Evolutionary conservation across 345 rosid genomes (phyloP).

Genomic region (Sisymbrium altissimum): DNA sequence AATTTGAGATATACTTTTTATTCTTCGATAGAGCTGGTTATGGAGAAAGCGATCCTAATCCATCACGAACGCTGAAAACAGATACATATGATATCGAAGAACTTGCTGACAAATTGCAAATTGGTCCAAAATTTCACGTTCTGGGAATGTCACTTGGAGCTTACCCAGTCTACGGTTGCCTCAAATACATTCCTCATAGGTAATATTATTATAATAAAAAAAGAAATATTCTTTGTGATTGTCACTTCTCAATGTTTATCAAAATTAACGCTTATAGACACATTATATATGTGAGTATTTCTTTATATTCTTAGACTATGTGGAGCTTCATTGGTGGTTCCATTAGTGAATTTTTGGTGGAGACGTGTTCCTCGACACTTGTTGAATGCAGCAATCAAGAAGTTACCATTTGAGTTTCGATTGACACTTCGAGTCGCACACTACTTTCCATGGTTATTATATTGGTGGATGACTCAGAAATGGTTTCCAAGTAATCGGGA

Average conservation of each 20-base stretch:
- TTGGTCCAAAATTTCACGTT: slow-evolving; percentile 66
- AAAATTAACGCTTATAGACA: background rate
- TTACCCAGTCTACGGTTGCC: slow-evolving; percentile 62
- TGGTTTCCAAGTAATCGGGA: slow-evolving; percentile 54
- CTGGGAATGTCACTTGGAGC: slow-evolving; percentile 83
- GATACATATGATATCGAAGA: slow-evolving; percentile 81
- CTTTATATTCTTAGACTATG: slow-evolving; percentile 36
- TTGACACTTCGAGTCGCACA: slow-evolving; percentile 60
- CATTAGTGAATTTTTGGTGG: slow-evolving; percentile 87
- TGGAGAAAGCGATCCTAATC: slow-evolving; percentile 84
- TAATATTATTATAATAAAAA: background rate
- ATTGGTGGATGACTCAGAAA: slow-evolving; percentile 94
- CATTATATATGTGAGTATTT: background rate
- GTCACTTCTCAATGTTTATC: background rate
- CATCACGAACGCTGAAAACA: slow-evolving; percentile 56
- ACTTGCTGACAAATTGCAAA: slow-evolving; percentile 72
- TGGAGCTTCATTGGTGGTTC: slow-evolving; percentile 68
- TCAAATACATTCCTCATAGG: slow-evolving; percentile 80
- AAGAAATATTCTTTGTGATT: background rate
- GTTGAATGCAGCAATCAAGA: slow-evolving; percentile 35
- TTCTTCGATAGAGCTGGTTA: slow-evolving; percentile 82
- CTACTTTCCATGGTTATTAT: slow-evolving; percentile 62
- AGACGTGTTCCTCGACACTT: slow-evolving; percentile 51
- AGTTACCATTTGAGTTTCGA: slow-evolving; percentile 34
- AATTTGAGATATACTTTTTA: slow-evolving; percentile 56